Percentiles rank a stretch among this genome's conserved stretches.
These are phyloP conservation scores for Arabidopsis lyrata DNA, from an alignment of 441 rosid species.

Conservation along the genomic window DNA sequence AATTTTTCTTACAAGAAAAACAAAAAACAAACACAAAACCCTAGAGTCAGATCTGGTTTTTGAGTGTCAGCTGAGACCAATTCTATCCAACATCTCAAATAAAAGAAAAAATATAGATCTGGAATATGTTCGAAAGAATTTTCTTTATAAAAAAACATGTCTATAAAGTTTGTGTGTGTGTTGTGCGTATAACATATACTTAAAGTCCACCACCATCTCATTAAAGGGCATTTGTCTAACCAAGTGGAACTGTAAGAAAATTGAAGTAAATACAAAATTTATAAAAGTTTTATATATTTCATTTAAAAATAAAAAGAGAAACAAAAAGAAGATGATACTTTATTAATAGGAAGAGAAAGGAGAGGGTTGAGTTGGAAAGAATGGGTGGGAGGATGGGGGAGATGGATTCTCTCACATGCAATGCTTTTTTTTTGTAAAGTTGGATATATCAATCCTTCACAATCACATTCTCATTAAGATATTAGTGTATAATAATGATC, in stretches of 20 bases:
- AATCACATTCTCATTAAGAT: constrained; percentile 19
- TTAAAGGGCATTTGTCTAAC: constrained; percentile 40
- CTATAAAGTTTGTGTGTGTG: constrained; percentile 31
- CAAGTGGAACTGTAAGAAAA: constrained; percentile 46
- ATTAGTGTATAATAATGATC: constrained; percentile 8
- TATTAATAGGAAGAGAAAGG: constrained; percentile 44
- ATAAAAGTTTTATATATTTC: neutral
- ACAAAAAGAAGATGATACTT: constrained; percentile 47
- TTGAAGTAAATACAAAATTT: constrained; percentile 25
- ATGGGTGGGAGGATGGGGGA: constrained; percentile 51
- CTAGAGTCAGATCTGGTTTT: constrained; percentile 30
- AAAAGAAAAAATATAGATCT: constrained; percentile 29
- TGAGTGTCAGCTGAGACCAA: constrained; percentile 23
- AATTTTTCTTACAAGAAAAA: constrained; percentile 5
- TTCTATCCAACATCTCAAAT: constrained; percentile 8
- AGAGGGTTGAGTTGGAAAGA: constrained; percentile 48
- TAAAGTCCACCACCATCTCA: constrained; percentile 46
- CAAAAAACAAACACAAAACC: constrained; percentile 19
- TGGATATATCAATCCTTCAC: constrained; percentile 33
- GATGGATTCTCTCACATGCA: constrained; percentile 52
- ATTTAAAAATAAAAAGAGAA: constrained; percentile 21
- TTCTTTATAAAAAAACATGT: constrained; percentile 11
- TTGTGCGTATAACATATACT: constrained; percentile 29
- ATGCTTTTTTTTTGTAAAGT: constrained; percentile 39
- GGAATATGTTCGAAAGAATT: constrained; percentile 36